Percentiles rank a stretch among this genome's conserved stretches.
These are phyloP conservation scores for Rhododendron williamsianum DNA, from an alignment of 148 eudicot genomes.

Conservation along the genomic window DNA sequence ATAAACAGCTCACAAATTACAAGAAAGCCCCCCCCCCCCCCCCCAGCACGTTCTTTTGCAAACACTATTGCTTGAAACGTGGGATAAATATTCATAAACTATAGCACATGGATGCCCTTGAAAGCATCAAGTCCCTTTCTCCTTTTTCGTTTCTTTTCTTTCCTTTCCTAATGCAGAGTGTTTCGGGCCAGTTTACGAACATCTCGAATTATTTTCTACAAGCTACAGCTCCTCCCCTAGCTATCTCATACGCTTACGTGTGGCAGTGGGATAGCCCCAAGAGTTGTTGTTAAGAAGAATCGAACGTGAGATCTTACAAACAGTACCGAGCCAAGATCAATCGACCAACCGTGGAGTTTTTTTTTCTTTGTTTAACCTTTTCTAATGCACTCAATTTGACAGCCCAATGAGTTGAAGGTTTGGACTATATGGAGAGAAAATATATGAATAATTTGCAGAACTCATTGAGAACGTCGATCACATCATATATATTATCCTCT, in stretches of 20 bases:
- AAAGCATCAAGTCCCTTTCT: not conserved
- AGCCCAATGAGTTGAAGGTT: not conserved
- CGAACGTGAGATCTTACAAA: too few species aligned
- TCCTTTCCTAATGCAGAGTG: too few species aligned
- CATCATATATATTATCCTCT: not conserved
- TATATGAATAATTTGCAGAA: not conserved
- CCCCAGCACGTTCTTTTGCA: not conserved
- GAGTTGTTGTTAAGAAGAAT: too few species aligned
- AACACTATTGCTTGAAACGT: not conserved
- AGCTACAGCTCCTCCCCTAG: too few species aligned
- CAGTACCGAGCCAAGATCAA: too few species aligned
- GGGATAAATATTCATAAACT: not conserved
- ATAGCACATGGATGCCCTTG: not conserved
- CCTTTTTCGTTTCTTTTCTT: not conserved
- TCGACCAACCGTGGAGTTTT: too few species aligned
- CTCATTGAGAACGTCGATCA: not conserved
- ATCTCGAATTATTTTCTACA: too few species aligned
- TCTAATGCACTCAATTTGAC: not conserved
- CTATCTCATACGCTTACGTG: too few species aligned
- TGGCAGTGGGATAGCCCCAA: too few species aligned
- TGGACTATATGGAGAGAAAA: too few species aligned
- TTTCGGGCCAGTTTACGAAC: fast-evolving
- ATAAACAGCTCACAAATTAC: not conserved
- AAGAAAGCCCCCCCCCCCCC: not conserved
- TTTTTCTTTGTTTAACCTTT: not conserved